phyloP scores from a whole-genome alignment of 1,139 yeast genomes.

The Taphrina confusa region DNA sequence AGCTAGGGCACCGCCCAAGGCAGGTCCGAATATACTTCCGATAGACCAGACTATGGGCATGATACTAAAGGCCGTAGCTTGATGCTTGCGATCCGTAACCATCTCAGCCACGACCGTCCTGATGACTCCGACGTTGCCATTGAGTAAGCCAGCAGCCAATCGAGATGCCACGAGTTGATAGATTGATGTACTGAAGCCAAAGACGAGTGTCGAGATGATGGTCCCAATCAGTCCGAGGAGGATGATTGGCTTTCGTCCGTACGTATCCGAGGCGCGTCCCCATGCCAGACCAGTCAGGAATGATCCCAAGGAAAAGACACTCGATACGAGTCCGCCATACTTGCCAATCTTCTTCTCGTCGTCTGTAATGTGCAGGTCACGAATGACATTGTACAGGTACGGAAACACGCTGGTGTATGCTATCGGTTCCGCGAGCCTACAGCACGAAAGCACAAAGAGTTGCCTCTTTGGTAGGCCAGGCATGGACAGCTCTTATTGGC shows the following conservation, averaged over 20 bases:
- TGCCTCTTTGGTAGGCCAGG: conserved; percentile 28
- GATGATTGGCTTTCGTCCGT: conserved; percentile 63
- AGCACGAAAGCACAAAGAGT: conserved; percentile 30
- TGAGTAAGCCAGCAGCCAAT: conserved; percentile 57
- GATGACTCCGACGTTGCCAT: conserved; percentile 64
- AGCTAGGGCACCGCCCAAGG: conserved; percentile 54
- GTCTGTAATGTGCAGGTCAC: conserved; percentile 27
- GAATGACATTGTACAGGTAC: conserved; percentile 24
- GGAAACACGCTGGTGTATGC: conserved; percentile 33
- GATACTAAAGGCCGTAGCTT: conserved; percentile 62
- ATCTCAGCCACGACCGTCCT: conserved; percentile 64
- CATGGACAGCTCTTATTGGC: conserved; percentile 5
- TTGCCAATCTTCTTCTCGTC: conserved; percentile 30
- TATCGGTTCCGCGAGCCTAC: conserved; percentile 31
- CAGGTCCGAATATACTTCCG: conserved; percentile 62
- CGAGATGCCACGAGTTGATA: conserved; percentile 58
- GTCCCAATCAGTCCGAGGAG: conserved; percentile 58
- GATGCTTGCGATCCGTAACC: conserved; percentile 58
- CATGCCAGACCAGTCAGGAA: conserved; percentile 60
- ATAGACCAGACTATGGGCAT: conserved; percentile 62
- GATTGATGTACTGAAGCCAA: conserved; percentile 58
- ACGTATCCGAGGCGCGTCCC: conserved; percentile 58
- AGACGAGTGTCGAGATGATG: conserved; percentile 52
- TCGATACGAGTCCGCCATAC: conserved; percentile 36
- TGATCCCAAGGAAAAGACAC: conserved; percentile 48